Conservation (phyloP, 352 stramenopile genomes). For the Globisporangium camurandrum region DNA sequence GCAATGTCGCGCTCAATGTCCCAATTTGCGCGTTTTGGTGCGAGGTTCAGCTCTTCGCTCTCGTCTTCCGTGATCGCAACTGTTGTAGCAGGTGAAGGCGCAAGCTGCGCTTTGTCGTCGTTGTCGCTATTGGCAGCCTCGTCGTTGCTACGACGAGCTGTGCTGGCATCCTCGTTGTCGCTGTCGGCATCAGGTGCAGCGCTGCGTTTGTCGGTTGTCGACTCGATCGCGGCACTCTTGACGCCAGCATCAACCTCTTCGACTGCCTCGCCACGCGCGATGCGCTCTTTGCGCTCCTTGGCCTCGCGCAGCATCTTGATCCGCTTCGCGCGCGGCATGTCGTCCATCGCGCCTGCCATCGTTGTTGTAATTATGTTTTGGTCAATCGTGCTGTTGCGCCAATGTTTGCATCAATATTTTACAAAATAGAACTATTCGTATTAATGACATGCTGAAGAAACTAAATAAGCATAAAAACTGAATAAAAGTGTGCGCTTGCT, state of each 20-base stretch:
- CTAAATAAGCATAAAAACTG: too few species aligned
- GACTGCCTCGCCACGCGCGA: constrained; percentile 22
- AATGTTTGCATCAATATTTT: too few species aligned
- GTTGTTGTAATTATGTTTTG: neutral
- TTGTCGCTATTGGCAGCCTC: constrained; percentile 17
- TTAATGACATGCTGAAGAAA: too few species aligned
- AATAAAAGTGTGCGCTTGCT: too few species aligned
- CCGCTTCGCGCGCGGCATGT: constrained; percentile 75
- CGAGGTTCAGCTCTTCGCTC: constrained; percentile 62
- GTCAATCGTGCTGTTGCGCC: too few species aligned
- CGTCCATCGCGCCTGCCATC: constrained; percentile 36
- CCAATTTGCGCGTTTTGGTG: constrained; percentile 81
- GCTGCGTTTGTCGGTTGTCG: neutral
- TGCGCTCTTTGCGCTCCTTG: constrained; percentile 65
- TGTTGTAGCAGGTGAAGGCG: too few species aligned
- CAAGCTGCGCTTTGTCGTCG: constrained; percentile 8
- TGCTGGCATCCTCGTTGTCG: neutral
- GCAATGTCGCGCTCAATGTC: constrained; percentile 84
- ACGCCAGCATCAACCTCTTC: constrained; percentile 7
- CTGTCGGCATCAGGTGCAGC: neutral
- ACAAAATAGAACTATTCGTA: too few species aligned
- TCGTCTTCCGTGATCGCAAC: constrained; percentile 32
- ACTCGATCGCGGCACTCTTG: constrained; percentile 5
- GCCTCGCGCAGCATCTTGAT: constrained; percentile 80
- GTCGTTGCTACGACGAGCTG: neutral